phyloP scores from a whole-genome alignment of 1,284 basidiomycete genomes.

The Sphaerobolus stellatus region DNA sequence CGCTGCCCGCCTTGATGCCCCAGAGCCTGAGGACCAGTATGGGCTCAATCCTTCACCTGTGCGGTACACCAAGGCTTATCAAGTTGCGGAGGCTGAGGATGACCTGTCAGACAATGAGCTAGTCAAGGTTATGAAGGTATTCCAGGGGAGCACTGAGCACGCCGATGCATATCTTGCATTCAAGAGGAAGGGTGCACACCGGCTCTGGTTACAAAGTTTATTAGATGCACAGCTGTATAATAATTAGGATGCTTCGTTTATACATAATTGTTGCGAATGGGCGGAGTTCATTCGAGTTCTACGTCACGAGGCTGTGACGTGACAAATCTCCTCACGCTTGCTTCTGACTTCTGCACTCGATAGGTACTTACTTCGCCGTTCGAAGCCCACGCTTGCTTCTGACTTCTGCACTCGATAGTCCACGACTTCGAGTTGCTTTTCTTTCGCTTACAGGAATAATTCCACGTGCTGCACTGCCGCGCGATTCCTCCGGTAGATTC shows the following conservation, averaged over 20 bases:
- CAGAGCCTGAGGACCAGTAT: not conserved
- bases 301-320: too few relatives aligned
- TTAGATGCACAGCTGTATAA: conserved; percentile 4
- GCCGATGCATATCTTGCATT: conserved; percentile 29
- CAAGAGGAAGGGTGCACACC: conserved; percentile 2
- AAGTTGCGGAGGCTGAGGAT: conserved; percentile 14
- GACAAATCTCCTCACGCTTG: not conserved
- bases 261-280: too few relatives aligned
- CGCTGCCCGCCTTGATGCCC: too few relatives aligned
- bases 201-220: not conserved
- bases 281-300: too few relatives aligned
- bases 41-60: conserved; percentile 1
- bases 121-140: conserved; percentile 15
- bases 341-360: conserved; percentile 17
- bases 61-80: conserved; percentile 11
- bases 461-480: too few relatives aligned
- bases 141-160: conserved; percentile 22
- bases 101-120: conserved; percentile 15
- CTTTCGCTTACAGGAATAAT: too few relatives aligned
- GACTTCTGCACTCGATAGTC: too few relatives aligned
- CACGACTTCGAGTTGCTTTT: too few relatives aligned
- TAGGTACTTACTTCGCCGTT: conserved; percentile 33
- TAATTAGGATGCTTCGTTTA: too few relatives aligned
- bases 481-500: too few relatives aligned
- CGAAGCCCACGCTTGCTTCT: conserved; percentile 22